A percentile compares a stretch with the other conserved stretches of the same genome.
Conservation (phyloP, 257 asterid genomes). For the Przewalskia tangutica region DNA sequence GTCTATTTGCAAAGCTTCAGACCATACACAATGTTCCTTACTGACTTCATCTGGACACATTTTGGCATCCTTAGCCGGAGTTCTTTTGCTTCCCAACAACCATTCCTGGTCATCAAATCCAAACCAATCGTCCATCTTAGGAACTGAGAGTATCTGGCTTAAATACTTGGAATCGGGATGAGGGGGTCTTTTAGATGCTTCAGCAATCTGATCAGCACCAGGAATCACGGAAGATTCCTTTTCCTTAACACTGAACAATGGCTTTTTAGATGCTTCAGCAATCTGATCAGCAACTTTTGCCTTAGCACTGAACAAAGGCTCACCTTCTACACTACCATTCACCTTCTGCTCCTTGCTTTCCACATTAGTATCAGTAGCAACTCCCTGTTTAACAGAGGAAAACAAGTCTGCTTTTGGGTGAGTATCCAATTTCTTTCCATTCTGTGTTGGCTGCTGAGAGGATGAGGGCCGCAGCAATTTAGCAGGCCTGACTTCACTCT, state of each 20-base stretch:
- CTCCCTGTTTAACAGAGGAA: conserved; percentile 21
- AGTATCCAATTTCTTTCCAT: conserved; percentile 45
- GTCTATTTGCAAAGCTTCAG: conserved; percentile 48
- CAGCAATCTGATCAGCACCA: conserved; percentile 19
- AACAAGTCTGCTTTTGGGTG: conserved; percentile 19
- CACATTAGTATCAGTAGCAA: conserved; percentile 15
- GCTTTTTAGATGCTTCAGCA: conserved; percentile 26
- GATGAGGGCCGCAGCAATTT: conserved; percentile 35
- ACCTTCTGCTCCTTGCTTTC: conserved; percentile 18
- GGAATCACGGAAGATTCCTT: conserved; percentile 17
- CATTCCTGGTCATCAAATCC: conserved; percentile 52
- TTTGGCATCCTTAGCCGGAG: conserved; percentile 14
- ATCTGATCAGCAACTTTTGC: conserved; percentile 25
- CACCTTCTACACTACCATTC: conserved; percentile 43
- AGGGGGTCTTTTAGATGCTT: conserved; percentile 39
- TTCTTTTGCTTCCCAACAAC: conserved; percentile 35
- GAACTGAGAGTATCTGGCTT: conserved; percentile 39
- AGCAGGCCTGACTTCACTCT: conserved; percentile 46
- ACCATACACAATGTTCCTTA: conserved; percentile 43
- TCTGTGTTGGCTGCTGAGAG: conserved; percentile 32
- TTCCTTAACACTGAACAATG: conserved; percentile 21
- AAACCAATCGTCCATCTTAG: conserved; percentile 37
- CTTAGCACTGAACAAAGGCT: conserved; percentile 16
- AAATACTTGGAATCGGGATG: conserved; percentile 66
- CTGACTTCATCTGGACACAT: conserved; percentile 6